Evolutionary conservation across 495 filamentous ascomycete genomes (phyloP), one percentile per base, ranked within the genome.

Genomic region (Aspergillus carlsbadensis): DNA sequence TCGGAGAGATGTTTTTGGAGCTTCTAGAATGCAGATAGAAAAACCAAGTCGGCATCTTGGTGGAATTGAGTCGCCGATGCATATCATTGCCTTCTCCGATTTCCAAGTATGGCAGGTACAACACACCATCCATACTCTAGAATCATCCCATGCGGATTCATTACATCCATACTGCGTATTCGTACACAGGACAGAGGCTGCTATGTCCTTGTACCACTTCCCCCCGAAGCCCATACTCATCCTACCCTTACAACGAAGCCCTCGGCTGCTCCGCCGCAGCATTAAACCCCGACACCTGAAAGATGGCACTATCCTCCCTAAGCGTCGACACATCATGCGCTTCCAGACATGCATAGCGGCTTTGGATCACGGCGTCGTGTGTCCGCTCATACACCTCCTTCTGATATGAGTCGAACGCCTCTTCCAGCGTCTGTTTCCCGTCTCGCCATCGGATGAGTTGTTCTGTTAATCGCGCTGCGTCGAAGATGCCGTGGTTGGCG

Each of bases 251-350:
- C 24, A 47, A 33, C 5, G 44, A 29, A 31, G 44, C 44, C 44
- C 24, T 47, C 26, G 26, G 26, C 44, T 26, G 24, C 44, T 22
- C 31, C 44, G 24, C 44, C 44, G 31, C 13, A 6, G 44, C 44
- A 47, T 47, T 47, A n/a, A 47, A 47, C 22, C 44, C 44, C 0
- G 20, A 47, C 20, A 47, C 44, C 44, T 47, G 44, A 17, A 47
- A 47, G 44, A 47, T 47, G 1, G 44, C 21, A 33, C 44, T 47
- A 4, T 47, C 44, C 10, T 47, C 44, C 7, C 13, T 11, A 5
- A 47, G 22, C 6, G 21, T 14, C 6, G 24, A 26, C 6, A 47
- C 31, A 47, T 47, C 22, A 31, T 47, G 44, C 8, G 44, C 44
- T 6, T 47, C 44, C 20, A 47, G 44, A 13, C 44, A 47, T 3